A percentile compares a stretch with the other conserved stretches of the same genome.
These are phyloP conservation scores for Gossypium australe DNA, from an alignment of 345 rosid genomes.

Conservation along the genomic window DNA sequence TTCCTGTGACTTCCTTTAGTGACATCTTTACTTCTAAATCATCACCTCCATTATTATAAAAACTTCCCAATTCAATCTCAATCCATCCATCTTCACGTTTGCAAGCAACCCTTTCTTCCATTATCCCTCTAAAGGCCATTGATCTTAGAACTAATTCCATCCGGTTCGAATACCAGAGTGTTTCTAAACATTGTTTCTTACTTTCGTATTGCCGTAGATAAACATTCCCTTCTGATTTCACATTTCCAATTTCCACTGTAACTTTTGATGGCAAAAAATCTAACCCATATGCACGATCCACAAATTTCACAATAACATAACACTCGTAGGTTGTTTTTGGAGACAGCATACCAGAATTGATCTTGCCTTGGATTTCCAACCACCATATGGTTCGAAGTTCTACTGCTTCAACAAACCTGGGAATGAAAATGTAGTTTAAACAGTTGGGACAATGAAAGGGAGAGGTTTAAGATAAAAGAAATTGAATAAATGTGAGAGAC, in stretches of 20 bases:
- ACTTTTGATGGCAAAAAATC: slow-evolving; percentile 43
- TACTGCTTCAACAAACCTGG: slow-evolving; percentile 34
- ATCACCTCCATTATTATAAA: slow-evolving; percentile 2
- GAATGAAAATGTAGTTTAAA: not conserved
- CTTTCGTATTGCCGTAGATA: slow-evolving; percentile 28
- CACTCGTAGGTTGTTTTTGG: slow-evolving; percentile 32
- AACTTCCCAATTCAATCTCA: slow-evolving; percentile 4
- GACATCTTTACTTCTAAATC: not conserved
- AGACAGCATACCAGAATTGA: slow-evolving; percentile 28
- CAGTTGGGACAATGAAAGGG: not conserved
- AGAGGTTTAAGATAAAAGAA: not conserved
- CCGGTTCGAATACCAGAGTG: not conserved
- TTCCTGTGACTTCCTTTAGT: not conserved
- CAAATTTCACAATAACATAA: slow-evolving; percentile 36
- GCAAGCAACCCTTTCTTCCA: slow-evolving; percentile 6
- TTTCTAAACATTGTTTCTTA: slow-evolving; percentile 5
- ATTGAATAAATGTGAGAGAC: not conserved
- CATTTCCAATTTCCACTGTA: slow-evolving; percentile 19
- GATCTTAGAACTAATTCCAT: not conserved
- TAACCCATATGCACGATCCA: slow-evolving; percentile 34
- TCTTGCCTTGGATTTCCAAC: slow-evolving; percentile 37
- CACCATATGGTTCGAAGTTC: slow-evolving; percentile 44
- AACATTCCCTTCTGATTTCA: slow-evolving; percentile 12
- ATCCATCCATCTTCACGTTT: slow-evolving; percentile 4
- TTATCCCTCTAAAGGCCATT: not conserved